These are phyloP conservation scores for Hibiscus mutabilis DNA, from an alignment of 345 rosid genomes.

Conservation along the genomic window DNA sequence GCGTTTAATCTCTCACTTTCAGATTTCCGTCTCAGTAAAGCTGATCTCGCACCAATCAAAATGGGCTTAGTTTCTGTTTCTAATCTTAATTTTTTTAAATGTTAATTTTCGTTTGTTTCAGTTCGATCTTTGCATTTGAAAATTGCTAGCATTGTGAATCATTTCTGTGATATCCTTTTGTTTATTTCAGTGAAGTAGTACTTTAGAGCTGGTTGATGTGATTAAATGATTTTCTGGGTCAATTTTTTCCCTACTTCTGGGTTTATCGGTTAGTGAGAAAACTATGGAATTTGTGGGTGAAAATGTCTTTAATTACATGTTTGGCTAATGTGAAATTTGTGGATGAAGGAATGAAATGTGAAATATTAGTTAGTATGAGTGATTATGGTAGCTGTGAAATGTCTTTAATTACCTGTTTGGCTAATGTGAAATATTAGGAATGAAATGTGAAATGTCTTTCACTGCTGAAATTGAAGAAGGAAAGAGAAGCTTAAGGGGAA, in stretches of 20 bases:
- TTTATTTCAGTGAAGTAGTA: not conserved
- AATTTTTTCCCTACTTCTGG: not conserved
- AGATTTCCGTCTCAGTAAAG: not conserved
- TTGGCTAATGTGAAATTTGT: not conserved
- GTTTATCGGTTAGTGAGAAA: not conserved
- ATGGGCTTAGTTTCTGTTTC: slow-evolving; percentile 18
- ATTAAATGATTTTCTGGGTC: not conserved
- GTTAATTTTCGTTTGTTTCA: not conserved
- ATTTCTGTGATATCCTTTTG: not conserved
- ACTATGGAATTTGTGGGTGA: not conserved
- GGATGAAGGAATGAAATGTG: too few species aligned
- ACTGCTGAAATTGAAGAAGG: not conserved
- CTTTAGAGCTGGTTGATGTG: not conserved
- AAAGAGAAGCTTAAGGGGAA: not conserved
- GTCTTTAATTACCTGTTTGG: too few species aligned
- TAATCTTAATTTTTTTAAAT: not conserved
- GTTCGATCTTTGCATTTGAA: not conserved
- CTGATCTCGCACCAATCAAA: not conserved
- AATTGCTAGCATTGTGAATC: not conserved
- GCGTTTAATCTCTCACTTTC: not conserved
- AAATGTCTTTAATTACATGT: not conserved
- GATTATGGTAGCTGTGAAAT: not conserved
- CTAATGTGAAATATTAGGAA: too few species aligned
- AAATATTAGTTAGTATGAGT: not conserved
- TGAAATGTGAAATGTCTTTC: too few species aligned